Evolutionary conservation across 306 rosid species (phyloP).

Genomic region (Begonia masoniana): DNA sequence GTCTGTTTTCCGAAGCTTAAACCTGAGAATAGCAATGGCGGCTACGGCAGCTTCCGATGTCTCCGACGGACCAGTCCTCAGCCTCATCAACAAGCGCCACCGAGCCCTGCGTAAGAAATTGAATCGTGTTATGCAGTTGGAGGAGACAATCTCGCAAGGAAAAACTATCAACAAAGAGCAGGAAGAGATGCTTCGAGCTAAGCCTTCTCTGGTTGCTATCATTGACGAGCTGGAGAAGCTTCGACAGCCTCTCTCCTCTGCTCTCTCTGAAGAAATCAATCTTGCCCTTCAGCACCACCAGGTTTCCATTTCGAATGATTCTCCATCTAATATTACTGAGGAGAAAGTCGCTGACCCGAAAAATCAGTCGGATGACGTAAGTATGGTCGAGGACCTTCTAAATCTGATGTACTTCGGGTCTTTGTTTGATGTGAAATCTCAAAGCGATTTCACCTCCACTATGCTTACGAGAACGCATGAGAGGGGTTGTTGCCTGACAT

Average conservation of each 20-base stretch:
- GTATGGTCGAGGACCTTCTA: conserved; percentile 53
- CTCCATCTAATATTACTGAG: conserved; percentile 3
- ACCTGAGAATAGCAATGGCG: conserved; percentile 30
- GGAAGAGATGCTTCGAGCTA: conserved; percentile 72
- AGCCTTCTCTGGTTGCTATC: conserved; percentile 32
- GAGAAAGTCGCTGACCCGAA: conserved; percentile 3
- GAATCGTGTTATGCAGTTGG: conserved; percentile 64
- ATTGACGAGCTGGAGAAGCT: conserved; percentile 95
- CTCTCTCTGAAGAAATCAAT: conserved; percentile 53
- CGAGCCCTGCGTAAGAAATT: conserved; percentile 68
- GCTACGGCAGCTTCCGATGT: conserved; percentile 39
- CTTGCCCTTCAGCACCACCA: conserved; percentile 29
- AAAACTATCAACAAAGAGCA: conserved; percentile 72
- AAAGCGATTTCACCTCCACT: conserved; percentile 71
- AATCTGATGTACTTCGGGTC: conserved; percentile 84
- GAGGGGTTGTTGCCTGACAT: conserved; percentile 87
- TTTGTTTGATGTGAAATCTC: conserved; percentile 74
- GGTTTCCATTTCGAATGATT: conserved; percentile 12
- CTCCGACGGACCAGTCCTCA: conserved; percentile 83
- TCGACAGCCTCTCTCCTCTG: conserved; percentile 61
- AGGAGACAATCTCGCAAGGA: conserved; percentile 62
- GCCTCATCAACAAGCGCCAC: conserved; percentile 80
- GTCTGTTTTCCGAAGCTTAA: background rate
- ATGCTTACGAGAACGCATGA: conserved; percentile 84
- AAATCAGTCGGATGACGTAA: conserved; percentile 8